A percentile compares a stretch with the other conserved stretches of the same genome.
phyloP scores from a whole-genome alignment of 768 basidiomycete genomes.

The Pholiota conissans region DNA sequence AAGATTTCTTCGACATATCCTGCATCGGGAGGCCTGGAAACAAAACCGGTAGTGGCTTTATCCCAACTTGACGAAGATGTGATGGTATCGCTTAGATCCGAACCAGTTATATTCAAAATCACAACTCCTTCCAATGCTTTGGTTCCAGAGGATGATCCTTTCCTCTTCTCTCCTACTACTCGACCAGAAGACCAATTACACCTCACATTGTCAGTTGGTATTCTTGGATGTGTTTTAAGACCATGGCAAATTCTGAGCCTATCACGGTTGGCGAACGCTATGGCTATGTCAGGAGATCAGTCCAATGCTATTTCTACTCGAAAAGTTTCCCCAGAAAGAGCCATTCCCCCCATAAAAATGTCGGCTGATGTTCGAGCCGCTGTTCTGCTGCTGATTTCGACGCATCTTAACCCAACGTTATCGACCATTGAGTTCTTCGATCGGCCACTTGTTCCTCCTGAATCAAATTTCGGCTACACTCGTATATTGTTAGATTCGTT shows the following conservation, averaged over 20 bases:
- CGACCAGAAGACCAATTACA: conserved; percentile 23
- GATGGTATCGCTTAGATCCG: conserved; percentile 61
- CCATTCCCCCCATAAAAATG: conserved; percentile 15
- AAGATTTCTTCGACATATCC: background rate
- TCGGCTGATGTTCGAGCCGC: conserved; percentile 34
- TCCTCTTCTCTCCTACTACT: conserved; percentile 9
- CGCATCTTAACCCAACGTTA: conserved; percentile 19
- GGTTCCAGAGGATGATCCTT: conserved; percentile 16
- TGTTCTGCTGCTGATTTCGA: conserved; percentile 48
- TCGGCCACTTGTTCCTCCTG: conserved; percentile 60
- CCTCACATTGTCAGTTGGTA: conserved; percentile 45
- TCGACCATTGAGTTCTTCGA: conserved; percentile 44
- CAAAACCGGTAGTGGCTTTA: conserved; percentile 2
- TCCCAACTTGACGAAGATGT: conserved; percentile 33
- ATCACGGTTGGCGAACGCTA: conserved; percentile 38
- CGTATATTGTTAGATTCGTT: conserved; percentile 52
- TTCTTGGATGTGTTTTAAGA: conserved; percentile 54
- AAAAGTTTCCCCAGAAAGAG: background rate
- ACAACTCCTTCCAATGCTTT: conserved; percentile 38
- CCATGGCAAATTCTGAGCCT: conserved; percentile 58
- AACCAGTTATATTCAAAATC: conserved; percentile 55
- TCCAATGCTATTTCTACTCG: background rate
- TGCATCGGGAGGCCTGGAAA: background rate
- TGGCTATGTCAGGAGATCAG: conserved; percentile 9
- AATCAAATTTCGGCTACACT: conserved; percentile 46